Percentiles rank a stretch among this genome's conserved stretches.
Conservation (phyloP, 2,329 filamentous ascomycete species). For the Fusarium sororula region DNA sequence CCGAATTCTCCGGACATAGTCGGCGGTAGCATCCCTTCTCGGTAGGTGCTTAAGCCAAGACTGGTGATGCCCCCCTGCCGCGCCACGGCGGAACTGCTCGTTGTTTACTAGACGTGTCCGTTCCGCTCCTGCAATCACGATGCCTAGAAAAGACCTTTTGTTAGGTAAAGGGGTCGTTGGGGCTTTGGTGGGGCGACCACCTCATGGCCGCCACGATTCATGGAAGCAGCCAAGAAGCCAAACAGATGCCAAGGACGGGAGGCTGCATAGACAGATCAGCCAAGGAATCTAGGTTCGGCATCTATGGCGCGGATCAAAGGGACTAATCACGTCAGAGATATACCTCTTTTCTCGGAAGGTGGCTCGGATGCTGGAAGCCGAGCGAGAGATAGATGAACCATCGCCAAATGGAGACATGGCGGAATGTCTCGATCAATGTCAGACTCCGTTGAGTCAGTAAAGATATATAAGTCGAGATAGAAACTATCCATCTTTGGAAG, state of each 20-base stretch:
- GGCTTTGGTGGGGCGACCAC: background rate
- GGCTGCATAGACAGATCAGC: conserved; percentile 15
- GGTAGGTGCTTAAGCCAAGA: conserved; percentile 9
- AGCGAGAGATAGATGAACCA: conserved; percentile 3
- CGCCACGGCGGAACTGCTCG: background rate
- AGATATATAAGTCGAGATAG: background rate
- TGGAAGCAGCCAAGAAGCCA: conserved; percentile 1
- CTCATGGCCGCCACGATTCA: background rate
- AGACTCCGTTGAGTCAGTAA: no score
- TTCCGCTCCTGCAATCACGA: background rate
- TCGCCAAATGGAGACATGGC: background rate
- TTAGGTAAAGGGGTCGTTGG: background rate
- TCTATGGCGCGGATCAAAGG: background rate
- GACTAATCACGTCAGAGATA: background rate
- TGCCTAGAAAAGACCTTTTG: background rate
- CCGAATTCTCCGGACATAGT: conserved; percentile 25
- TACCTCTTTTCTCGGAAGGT: conserved; percentile 15
- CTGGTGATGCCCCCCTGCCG: background rate
- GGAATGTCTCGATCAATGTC: background rate
- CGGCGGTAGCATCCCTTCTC: conserved; percentile 17
- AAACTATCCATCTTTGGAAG: background rate
- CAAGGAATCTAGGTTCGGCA: conserved; percentile 2
- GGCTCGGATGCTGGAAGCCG: conserved; percentile 12
- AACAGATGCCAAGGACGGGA: conserved; percentile 27
- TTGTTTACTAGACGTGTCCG: background rate